Base-by-base conservation (phyloP, 805 yeast genomes). In the Metschnikowia cerradonensis region DNA sequence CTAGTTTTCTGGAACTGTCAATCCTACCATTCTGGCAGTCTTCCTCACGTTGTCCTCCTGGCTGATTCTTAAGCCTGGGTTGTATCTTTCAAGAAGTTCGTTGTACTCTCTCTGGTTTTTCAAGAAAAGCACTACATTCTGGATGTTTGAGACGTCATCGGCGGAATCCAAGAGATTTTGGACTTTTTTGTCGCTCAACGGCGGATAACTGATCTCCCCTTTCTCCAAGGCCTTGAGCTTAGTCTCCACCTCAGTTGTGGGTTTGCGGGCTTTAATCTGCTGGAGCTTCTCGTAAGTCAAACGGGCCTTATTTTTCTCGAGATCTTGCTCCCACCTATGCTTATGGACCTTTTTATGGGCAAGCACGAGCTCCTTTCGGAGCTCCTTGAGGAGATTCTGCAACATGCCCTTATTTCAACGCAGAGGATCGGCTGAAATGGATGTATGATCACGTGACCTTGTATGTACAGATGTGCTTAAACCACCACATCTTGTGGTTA, bases 11-110 rank as follows among this genome's bases (percentile, higher is more conserved):
- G 78, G 78, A 15, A 73, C 68, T n/a, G 59, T 43, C 45, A 92
- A 76, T 0, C 99, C 99, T n/a, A 92, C 99, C 55, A 84, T 79
- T 50, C 84, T 78, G 6, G 98, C 99, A 1, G 96, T 86, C 63
- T 79, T 80, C 59, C 83, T 76, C 26, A 92, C 84, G 50, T 85
- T 83, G 53, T 92, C 97, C 47, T 79, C 79, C 61, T 88, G 96
- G 23, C 83, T 78, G 82, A 86, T 80, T 23, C 81, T 81, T 53
- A 86, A 73, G 2, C 96, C 94, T 3, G 96, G 92, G 61, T 91
- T 89, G 67, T 92, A 94, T 58, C 96, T 78, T 58, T 87, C 94
- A 41, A 91, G 73, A 44, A 92, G 75, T 56, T 84, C 91, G 53
- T 81, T 82, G 68, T 90, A 92, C 11, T 76, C 81, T 56, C 94